Percentiles rank a stretch among this genome's conserved stretches.
These are phyloP conservation scores for Nannizziopsis barbatae DNA, from an alignment of 2,329 filamentous ascomycete species.

Conservation along the genomic window DNA sequence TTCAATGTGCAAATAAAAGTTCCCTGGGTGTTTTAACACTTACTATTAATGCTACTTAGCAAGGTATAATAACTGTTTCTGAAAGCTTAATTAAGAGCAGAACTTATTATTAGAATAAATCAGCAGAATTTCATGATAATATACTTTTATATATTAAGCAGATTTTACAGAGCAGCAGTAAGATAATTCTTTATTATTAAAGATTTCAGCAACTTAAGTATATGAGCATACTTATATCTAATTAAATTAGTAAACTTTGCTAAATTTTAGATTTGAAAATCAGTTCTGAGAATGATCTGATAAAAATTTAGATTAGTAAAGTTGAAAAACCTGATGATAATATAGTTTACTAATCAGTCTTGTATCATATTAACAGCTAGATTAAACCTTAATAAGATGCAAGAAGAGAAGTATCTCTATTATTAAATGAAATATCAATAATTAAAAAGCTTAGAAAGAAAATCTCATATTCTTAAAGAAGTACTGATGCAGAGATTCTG, in stretches of 20 bases:
- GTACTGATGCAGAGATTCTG: conserved; percentile 27
- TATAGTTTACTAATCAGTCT: conserved; percentile 47
- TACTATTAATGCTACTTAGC: conserved; percentile 4
- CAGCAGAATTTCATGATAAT: conserved; percentile 29
- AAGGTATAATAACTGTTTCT: conserved; percentile 7
- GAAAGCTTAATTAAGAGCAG: conserved; percentile 18
- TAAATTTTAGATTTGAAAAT: conserved; percentile 25
- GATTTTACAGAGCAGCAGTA: conserved; percentile 17
- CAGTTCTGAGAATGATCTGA: conserved; percentile 17
- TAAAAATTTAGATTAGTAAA: conserved; percentile 32
- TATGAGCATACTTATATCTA: conserved; percentile 29
- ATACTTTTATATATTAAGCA: conserved; percentile 35
- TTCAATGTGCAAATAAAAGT: no score
- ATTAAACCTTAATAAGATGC: conserved; percentile 17
- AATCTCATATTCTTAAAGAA: conserved; percentile 12
- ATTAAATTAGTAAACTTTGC: conserved; percentile 36
- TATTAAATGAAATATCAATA: conserved; percentile 26
- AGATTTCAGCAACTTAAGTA: conserved; percentile 26
- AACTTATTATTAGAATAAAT: conserved; percentile 22
- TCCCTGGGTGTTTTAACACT: no score
- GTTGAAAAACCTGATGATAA: conserved; percentile 34
- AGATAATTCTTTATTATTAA: conserved; percentile 30
- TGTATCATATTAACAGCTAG: conserved; percentile 29
- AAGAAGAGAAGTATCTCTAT: conserved; percentile 26
- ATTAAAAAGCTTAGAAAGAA: conserved; percentile 7